Conservation (phyloP, 768 basidiomycete species). For the Phylloporus sp. region DNA sequence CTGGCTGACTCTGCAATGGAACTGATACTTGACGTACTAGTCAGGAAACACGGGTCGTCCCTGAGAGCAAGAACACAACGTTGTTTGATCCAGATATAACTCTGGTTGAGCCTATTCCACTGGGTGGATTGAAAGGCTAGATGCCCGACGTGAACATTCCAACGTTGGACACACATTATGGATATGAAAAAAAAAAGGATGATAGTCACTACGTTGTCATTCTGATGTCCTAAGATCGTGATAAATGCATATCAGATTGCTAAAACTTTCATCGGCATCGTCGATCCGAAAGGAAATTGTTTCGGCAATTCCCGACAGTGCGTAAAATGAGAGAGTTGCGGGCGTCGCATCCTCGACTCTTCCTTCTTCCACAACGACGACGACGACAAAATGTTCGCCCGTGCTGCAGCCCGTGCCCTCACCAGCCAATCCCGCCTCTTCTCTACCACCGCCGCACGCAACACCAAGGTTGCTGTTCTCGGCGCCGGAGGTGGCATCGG, state of each 20-base stretch:
- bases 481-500: constrained; percentile 99
- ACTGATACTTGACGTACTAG: constrained; percentile 7
- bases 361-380: constrained; percentile 18
- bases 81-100: background rate
- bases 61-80: background rate
- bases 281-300: constrained; percentile 4
- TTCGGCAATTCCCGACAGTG: constrained; percentile 15
- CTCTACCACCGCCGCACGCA: constrained; percentile 67
- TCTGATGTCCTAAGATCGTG: too few species aligned
- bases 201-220: too few species aligned
- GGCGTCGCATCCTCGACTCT: background rate
- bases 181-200: too few species aligned
- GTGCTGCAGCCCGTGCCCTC: constrained; percentile 56
- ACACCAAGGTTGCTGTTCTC: constrained; percentile 91
- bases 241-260: too few species aligned
- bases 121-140: background rate
- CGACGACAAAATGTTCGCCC: constrained; percentile 58
- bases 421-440: constrained; percentile 60
- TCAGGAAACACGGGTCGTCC: constrained; percentile 10
- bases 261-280: background rate
- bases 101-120: background rate
- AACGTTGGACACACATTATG: too few species aligned
- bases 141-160: too few species aligned
- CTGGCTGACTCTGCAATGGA: background rate
- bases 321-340: constrained; percentile 7